Evolutionary conservation across 805 yeast genomes (phyloP).

Genomic region (Kodamaea lidongshanica): DNA sequence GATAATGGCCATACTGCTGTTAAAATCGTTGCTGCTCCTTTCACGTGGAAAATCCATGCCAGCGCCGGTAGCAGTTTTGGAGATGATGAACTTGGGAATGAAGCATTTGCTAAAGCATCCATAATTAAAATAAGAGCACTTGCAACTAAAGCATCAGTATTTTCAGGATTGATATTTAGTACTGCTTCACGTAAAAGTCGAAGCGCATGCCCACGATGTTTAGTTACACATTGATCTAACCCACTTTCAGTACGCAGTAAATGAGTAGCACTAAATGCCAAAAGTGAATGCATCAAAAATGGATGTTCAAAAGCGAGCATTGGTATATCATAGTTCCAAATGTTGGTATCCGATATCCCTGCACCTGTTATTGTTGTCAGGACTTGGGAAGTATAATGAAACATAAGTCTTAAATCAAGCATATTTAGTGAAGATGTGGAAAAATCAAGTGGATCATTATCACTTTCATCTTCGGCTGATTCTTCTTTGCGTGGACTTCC

Average conservation of each 20-base stretch:
- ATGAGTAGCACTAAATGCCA: constrained; percentile 92
- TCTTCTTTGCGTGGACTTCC: background rate
- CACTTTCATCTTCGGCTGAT: constrained; percentile 2
- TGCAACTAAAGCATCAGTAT: constrained; percentile 90
- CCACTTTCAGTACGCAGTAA: constrained; percentile 70
- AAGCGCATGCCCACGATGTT: constrained; percentile 83
- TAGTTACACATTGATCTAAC: constrained; percentile 72
- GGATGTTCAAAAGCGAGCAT: constrained; percentile 83
- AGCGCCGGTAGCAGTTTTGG: constrained; percentile 73
- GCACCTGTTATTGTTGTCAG: constrained; percentile 86
- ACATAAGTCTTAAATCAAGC: constrained; percentile 75
- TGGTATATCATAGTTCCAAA: constrained; percentile 87
- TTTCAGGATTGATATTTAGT: constrained; percentile 70
- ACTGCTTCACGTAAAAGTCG: constrained; percentile 80
- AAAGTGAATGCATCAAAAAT: constrained; percentile 83
- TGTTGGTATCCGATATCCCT: constrained; percentile 77
- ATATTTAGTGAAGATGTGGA: constrained; percentile 42
- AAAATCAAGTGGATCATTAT: constrained; percentile 3
- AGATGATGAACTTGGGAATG: constrained; percentile 45
- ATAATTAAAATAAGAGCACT: constrained; percentile 82
- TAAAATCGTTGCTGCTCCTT: constrained; percentile 92
- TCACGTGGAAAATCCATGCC: constrained; percentile 95
- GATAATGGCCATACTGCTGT: constrained; percentile 93
- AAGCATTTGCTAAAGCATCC: constrained; percentile 92
- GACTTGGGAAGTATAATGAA: constrained; percentile 80